These are phyloP conservation scores for Sicyos baderoa DNA, from an alignment of 306 rosid genomes.

Conservation along the genomic window DNA sequence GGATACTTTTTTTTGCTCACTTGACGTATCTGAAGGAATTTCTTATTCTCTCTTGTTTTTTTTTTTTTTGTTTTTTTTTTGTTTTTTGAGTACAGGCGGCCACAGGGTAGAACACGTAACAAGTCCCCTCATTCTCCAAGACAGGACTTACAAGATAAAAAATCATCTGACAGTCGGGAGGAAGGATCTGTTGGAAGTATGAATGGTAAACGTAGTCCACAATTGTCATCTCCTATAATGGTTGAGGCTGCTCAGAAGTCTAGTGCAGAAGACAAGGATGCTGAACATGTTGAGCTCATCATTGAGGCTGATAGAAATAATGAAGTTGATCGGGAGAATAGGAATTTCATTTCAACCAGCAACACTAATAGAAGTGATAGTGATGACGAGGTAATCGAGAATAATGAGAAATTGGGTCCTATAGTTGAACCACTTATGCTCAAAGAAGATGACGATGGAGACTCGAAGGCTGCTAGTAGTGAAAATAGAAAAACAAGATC, in stretches of 20 bases:
- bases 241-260: constrained; percentile 41
- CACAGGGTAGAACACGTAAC: constrained; percentile 34
- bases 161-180: constrained; percentile 30
- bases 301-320: constrained; percentile 50
- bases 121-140: constrained; percentile 46
- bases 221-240: constrained; percentile 45
- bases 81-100: constrained; percentile 35
- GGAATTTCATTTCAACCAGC: constrained; percentile 22
- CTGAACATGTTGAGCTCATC: constrained; percentile 47
- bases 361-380: constrained; percentile 25
- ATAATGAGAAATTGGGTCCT: constrained; percentile 40
- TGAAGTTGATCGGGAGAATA: constrained; percentile 48
- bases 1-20: not conserved
- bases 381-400: constrained; percentile 35
- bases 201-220: constrained; percentile 42
- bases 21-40: not conserved
- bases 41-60: not conserved
- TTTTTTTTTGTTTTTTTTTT: too few species aligned
- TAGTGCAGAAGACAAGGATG: constrained; percentile 49
- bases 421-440: constrained; percentile 46
- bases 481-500: constrained; percentile 96
- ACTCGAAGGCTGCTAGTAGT: constrained; percentile 88
- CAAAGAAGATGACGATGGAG: constrained; percentile 67
- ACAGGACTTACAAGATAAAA: constrained; percentile 30
- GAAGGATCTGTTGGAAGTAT: constrained; percentile 72